Conservation (phyloP, 139 green algal genomes). For the Chlamydomonas eustigma region DNA sequence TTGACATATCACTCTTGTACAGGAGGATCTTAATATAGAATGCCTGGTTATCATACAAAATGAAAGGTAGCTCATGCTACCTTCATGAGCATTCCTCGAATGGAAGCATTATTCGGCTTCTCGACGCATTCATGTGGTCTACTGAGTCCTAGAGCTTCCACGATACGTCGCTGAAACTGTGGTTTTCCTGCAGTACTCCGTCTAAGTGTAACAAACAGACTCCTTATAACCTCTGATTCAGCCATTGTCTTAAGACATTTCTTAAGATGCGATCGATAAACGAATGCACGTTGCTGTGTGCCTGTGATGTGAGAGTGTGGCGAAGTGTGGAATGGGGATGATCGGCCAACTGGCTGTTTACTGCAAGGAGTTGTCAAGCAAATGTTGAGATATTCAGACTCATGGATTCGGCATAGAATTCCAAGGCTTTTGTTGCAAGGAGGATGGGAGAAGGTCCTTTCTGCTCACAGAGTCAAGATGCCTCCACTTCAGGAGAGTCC, state of each 20-base stretch:
- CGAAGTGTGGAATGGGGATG: no score
- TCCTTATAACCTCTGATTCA: slow-evolving; percentile 18
- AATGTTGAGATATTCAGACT: no score
- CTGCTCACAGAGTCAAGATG: no score
- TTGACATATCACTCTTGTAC: neutral
- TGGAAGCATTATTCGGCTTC: slow-evolving; percentile 46
- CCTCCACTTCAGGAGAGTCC: no score
- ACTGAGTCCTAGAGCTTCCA: slow-evolving; percentile 35
- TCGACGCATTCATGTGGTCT: slow-evolving; percentile 40
- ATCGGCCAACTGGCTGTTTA: no score
- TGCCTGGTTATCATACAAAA: neutral
- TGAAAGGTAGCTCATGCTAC: slow-evolving; percentile 17
- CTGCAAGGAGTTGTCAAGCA: no score
- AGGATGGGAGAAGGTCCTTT: no score
- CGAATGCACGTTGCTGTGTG: no score
- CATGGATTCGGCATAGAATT: no score
- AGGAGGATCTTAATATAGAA: neutral
- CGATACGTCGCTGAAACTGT: slow-evolving; percentile 38
- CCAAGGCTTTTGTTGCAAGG: no score
- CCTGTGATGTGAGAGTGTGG: no score
- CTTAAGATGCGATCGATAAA: no score
- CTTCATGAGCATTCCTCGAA: slow-evolving; percentile 46
- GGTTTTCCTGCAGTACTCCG: slow-evolving; percentile 42
- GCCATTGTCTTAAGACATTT: neutral
- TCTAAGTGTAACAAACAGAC: slow-evolving; percentile 49